phyloP scores from a whole-genome alignment of 23 red algal genomes.

The Gracilaria domingensis region DNA sequence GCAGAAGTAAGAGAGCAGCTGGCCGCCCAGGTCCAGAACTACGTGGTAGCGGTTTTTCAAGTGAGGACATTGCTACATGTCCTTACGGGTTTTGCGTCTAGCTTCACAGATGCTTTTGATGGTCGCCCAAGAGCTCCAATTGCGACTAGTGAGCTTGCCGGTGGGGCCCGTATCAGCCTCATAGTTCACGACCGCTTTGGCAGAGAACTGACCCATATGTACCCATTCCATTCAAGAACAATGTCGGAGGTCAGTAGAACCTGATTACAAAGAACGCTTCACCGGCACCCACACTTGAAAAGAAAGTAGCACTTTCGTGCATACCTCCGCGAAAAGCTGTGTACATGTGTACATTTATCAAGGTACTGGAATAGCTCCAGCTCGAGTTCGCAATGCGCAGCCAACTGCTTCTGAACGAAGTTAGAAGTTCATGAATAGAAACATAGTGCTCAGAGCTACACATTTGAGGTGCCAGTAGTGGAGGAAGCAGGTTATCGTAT shows the following conservation, averaged over 20 bases:
- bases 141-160: slow-evolving; percentile 85
- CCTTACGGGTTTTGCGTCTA: slow-evolving; percentile 86
- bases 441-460: slow-evolving; percentile 95
- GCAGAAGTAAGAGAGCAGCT: slow-evolving; percentile 78
- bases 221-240: slow-evolving; percentile 89
- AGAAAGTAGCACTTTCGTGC: no score
- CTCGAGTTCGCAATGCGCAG: no score
- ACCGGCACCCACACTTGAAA: no score
- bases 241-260: no score
- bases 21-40: slow-evolving; percentile 71
- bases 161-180: slow-evolving; percentile 92
- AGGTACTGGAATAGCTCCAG: not conserved
- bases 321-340: not conserved
- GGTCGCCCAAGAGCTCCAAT: slow-evolving; percentile 79
- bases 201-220: slow-evolving; percentile 80
- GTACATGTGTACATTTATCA: not conserved
- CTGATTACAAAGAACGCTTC: no score
- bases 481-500: slow-evolving; percentile 72
- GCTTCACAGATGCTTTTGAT: slow-evolving; percentile 86
- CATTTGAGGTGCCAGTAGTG: slow-evolving; percentile 79
- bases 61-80: slow-evolving; percentile 83
- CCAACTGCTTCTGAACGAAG: no score
- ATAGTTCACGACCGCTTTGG: slow-evolving; percentile 93
- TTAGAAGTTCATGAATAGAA: slow-evolving; percentile 66
- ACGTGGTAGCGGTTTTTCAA: slow-evolving; percentile 50